phyloP scores from a whole-genome alignment of 805 yeast species.

The Cyberlindnera xylosilytica region DNA sequence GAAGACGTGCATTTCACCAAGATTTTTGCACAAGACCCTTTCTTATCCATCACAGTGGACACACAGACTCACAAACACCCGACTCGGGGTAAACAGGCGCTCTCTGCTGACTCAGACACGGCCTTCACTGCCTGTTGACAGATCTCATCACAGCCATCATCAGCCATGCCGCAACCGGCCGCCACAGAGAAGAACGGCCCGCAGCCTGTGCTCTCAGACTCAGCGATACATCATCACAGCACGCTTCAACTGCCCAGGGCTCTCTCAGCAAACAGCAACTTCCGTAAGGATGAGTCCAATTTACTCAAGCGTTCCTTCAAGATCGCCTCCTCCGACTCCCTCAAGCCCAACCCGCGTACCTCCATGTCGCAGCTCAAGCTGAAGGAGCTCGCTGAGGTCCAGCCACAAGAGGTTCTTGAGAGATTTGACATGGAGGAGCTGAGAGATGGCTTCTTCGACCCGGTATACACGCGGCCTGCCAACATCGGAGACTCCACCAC shows the following conservation, averaged over 20 bases:
- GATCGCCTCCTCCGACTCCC: slow-evolving; percentile 8
- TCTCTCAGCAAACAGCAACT: too few relatives aligned
- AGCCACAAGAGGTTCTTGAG: slow-evolving; percentile 26
- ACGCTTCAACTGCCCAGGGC: background rate
- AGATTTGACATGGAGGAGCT: slow-evolving; percentile 41
- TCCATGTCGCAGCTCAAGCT: slow-evolving; percentile 36
- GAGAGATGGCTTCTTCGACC: slow-evolving; percentile 48
- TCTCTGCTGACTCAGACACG: too few relatives aligned
- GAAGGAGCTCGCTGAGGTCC: slow-evolving; percentile 23
- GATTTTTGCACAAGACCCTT: too few relatives aligned
- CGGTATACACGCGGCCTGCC: slow-evolving; percentile 35
- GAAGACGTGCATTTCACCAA: too few relatives aligned
- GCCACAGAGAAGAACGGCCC: background rate
- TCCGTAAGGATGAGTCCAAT: slow-evolving; percentile 7
- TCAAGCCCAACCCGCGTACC: slow-evolving; percentile 26
- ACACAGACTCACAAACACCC: too few relatives aligned
- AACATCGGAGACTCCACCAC: slow-evolving; percentile 7
- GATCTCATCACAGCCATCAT: too few relatives aligned
- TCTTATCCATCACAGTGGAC: too few relatives aligned
- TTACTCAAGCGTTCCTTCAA: slow-evolving; percentile 15
- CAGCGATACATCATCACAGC: background rate
- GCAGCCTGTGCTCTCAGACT: background rate
- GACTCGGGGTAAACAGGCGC: too few relatives aligned
- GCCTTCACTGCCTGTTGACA: too few relatives aligned
- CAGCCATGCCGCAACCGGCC: background rate